A percentile compares a stretch with the other conserved stretches of the same genome.
Conservation (phyloP, 2,329 filamentous ascomycete species). For the Ascochyta koolunga region DNA sequence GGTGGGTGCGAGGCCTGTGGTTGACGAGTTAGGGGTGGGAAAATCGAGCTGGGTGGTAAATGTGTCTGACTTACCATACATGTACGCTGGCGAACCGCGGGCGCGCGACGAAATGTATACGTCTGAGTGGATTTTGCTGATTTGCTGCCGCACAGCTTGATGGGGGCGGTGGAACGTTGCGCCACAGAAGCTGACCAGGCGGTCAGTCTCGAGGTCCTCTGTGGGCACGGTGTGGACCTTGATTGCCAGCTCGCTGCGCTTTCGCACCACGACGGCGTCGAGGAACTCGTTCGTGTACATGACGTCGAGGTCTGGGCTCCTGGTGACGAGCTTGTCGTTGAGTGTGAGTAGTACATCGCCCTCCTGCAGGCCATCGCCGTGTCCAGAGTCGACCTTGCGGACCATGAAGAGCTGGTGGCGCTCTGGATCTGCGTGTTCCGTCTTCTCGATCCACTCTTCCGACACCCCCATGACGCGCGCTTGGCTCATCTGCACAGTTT, state of each 20-base stretch:
- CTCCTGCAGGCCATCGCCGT: constrained; percentile 73
- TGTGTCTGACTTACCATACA: constrained; percentile 45
- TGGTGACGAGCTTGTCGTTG: constrained; percentile 90
- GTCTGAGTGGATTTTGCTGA: constrained; percentile 93
- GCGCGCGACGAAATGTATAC: constrained; percentile 87
- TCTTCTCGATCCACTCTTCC: constrained; percentile 92
- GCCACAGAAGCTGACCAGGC: constrained; percentile 92
- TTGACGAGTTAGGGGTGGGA: constrained; percentile 58
- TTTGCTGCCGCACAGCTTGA: constrained; percentile 95
- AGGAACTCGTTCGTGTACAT: constrained; percentile 91
- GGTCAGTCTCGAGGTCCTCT: constrained; percentile 88
- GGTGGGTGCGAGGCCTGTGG: constrained; percentile 82
- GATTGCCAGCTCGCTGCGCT: constrained; percentile 78
- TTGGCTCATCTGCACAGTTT: constrained; percentile 95
- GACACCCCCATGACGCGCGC: constrained; percentile 96
- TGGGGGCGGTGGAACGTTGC: constrained; percentile 92
- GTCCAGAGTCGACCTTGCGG: constrained; percentile 78
- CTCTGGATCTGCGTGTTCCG: constrained; percentile 84
- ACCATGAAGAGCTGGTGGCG: constrained; percentile 99
- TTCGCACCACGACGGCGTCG: constrained; percentile 84
- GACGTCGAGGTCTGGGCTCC: constrained; percentile 88
- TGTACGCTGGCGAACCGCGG: constrained; percentile 46
- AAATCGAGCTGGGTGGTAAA: constrained; percentile 71
- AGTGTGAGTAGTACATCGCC: constrained; percentile 91
- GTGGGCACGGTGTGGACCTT: constrained; percentile 85